Evolutionary conservation across 768 basidiomycete genomes (phyloP).

Genomic region (Sporobolomyces phaffii): DNA sequence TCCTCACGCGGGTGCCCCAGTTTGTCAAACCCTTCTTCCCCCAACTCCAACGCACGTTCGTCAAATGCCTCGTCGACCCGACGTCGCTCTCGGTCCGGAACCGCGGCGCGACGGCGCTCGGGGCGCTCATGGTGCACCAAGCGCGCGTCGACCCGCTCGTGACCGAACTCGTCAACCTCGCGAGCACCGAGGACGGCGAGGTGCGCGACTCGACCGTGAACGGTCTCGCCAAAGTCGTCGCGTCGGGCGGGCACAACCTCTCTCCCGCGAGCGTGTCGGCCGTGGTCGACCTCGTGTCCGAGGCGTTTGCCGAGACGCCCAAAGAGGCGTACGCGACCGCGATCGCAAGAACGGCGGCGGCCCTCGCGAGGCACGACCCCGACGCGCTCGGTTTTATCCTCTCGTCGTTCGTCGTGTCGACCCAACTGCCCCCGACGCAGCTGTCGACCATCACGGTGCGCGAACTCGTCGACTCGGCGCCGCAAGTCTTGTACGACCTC

Average conservation of each 20-base stretch:
- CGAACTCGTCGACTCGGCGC: slow-evolving; percentile 46
- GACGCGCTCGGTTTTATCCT: slow-evolving; percentile 4
- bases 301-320: slow-evolving; percentile 66
- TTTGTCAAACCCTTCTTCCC: slow-evolving; percentile 99
- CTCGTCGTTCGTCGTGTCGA: slow-evolving; percentile 43
- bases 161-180: slow-evolving; percentile 60
- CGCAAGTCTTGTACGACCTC: slow-evolving; percentile 62
- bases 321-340: slow-evolving; percentile 38
- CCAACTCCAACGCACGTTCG: slow-evolving; percentile 89
- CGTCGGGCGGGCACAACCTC: slow-evolving; percentile 65
- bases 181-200: slow-evolving; percentile 53
- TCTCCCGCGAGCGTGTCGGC: slow-evolving; percentile 68
- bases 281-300: slow-evolving; percentile 67
- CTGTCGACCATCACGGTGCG: slow-evolving; percentile 43
- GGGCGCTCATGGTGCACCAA: slow-evolving; percentile 81
- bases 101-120: slow-evolving; percentile 75
- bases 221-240: slow-evolving; percentile 67
- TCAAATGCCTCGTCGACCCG: slow-evolving; percentile 80
- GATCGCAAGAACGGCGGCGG: slow-evolving; percentile 25
- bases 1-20: slow-evolving; percentile 75
- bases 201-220: slow-evolving; percentile 69
- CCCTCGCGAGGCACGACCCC: slow-evolving; percentile 22
- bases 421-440: slow-evolving; percentile 60
- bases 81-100: slow-evolving; percentile 70
- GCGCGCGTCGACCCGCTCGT: slow-evolving; percentile 85